phyloP scores from a whole-genome alignment of 208 protist genomes.

The Strigomonas galati region DNA sequence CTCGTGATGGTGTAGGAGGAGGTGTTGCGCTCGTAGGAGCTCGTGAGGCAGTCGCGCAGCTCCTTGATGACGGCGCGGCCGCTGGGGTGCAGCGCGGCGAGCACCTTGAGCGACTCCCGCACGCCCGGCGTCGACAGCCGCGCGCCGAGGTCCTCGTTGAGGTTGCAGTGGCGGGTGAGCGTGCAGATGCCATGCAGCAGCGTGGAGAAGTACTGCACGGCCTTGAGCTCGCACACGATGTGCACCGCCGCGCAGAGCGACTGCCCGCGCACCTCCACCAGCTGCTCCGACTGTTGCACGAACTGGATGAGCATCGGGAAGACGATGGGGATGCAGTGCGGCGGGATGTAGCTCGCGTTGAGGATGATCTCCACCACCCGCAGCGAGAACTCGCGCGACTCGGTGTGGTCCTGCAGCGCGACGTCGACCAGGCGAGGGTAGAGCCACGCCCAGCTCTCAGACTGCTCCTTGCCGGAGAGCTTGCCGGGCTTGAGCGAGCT shows the following conservation, averaged over 20 bases:
- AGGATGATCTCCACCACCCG: slow-evolving; percentile 85
- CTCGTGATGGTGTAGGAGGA: slow-evolving; percentile 3
- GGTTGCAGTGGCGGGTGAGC: slow-evolving; percentile 80
- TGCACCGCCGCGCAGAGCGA: slow-evolving; percentile 81
- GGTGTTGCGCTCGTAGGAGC: slow-evolving; percentile 39
- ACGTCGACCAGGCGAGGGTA: slow-evolving; percentile 89
- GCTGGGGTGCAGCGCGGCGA: slow-evolving; percentile 67
- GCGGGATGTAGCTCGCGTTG: slow-evolving; percentile 85
- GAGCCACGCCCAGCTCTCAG: slow-evolving; percentile 87
- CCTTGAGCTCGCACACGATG: slow-evolving; percentile 87
- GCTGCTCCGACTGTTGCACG: slow-evolving; percentile 80
- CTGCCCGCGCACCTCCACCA: slow-evolving; percentile 79
- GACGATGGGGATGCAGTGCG: slow-evolving; percentile 84
- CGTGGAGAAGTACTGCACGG: slow-evolving; percentile 77
- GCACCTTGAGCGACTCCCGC: slow-evolving; percentile 71
- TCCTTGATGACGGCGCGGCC: slow-evolving; percentile 59
- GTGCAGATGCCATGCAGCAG: slow-evolving; percentile 81
- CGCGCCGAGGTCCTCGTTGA: slow-evolving; percentile 73
- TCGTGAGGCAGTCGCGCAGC: slow-evolving; percentile 57
- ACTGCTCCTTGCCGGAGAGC: slow-evolving; percentile 88
- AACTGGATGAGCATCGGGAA: slow-evolving; percentile 87
- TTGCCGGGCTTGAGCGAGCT: slow-evolving; percentile 87
- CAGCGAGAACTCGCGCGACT: slow-evolving; percentile 85
- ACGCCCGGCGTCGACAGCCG: slow-evolving; percentile 76
- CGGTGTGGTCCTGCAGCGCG: slow-evolving; percentile 81